Percentiles rank a stretch among this genome's conserved stretches.
Conservation (phyloP, 1,139 yeast genomes). For the Lodderomyces parapsilosis region DNA sequence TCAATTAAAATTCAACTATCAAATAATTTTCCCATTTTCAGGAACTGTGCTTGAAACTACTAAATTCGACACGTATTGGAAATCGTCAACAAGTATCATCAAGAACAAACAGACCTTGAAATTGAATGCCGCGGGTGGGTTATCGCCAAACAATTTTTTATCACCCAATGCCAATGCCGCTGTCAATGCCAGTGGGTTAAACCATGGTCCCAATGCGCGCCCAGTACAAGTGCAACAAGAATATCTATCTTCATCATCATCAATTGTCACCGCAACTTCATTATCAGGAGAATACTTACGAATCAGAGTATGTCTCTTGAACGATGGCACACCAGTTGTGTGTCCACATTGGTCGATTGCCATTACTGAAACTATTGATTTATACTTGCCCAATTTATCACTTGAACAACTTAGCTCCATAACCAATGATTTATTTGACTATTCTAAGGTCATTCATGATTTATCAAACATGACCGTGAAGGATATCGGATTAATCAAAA, state of each 20-base stretch:
- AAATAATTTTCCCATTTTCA: slow-evolving; percentile 84
- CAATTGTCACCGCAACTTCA: slow-evolving; percentile 85
- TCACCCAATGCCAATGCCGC: slow-evolving; percentile 22
- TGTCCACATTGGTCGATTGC: slow-evolving; percentile 70
- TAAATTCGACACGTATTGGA: slow-evolving; percentile 96
- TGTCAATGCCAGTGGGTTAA: slow-evolving; percentile 6
- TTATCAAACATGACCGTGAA: slow-evolving; percentile 36
- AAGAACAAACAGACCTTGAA: slow-evolving; percentile 32
- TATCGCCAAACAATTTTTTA: slow-evolving; percentile 43
- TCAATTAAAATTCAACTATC: slow-evolving; percentile 71
- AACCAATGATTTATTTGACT: slow-evolving; percentile 44
- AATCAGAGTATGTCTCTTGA: slow-evolving; percentile 66
- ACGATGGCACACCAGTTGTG: slow-evolving; percentile 85
- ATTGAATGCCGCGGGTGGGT: slow-evolving; percentile 39
- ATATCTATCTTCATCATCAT: slow-evolving; percentile 45
- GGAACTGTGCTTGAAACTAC: slow-evolving; percentile 87
- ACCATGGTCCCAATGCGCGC: not conserved
- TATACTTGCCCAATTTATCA: slow-evolving; percentile 48
- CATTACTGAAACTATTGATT: slow-evolving; percentile 54
- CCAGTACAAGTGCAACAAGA: slow-evolving; percentile 2
- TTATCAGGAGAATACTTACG: slow-evolving; percentile 77
- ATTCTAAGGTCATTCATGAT: slow-evolving; percentile 42
- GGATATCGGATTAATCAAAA: slow-evolving; percentile 38
- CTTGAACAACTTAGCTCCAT: slow-evolving; percentile 42
- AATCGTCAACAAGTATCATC: slow-evolving; percentile 61